Conservation (phyloP, 2,329 filamentous ascomycete genomes). For the Myriosclerotinia scirpicola region DNA sequence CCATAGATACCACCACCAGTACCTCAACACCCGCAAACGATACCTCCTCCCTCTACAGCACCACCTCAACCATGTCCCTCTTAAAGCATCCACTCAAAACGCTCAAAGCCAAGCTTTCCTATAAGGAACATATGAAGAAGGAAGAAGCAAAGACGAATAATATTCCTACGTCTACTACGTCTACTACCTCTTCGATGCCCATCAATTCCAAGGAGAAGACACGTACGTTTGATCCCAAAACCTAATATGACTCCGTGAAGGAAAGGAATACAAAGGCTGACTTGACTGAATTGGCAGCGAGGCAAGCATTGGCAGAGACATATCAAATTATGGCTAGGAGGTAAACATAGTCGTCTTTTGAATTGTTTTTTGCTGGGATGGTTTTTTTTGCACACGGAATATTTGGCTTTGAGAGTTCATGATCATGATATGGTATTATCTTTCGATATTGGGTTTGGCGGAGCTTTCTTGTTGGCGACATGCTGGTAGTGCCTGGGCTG, state of each 20-base stretch:
- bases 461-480: background rate
- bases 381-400: background rate
- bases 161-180: background rate
- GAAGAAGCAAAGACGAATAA: background rate
- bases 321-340: constrained; percentile 31
- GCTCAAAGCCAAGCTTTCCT: constrained; percentile 1
- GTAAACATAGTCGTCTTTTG: constrained; percentile 19
- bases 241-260: background rate
- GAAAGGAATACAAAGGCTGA: background rate
- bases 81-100: constrained; percentile 27
- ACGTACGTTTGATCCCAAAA: constrained; percentile 9
- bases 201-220: background rate
- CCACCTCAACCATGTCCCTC: constrained; percentile 34
- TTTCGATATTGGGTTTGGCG: background rate
- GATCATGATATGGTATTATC: background rate
- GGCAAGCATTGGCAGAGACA: constrained; percentile 15
- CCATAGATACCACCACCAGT: constrained; percentile 1
- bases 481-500: background rate
- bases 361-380: background rate
- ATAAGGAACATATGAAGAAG: background rate
- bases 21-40: constrained; percentile 24
- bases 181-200: background rate
- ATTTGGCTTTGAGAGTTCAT: background rate
- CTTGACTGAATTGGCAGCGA: background rate
- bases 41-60: constrained; percentile 33